phyloP scores from a whole-genome alignment of 768 basidiomycete genomes.

The Boletus bicolor region DNA sequence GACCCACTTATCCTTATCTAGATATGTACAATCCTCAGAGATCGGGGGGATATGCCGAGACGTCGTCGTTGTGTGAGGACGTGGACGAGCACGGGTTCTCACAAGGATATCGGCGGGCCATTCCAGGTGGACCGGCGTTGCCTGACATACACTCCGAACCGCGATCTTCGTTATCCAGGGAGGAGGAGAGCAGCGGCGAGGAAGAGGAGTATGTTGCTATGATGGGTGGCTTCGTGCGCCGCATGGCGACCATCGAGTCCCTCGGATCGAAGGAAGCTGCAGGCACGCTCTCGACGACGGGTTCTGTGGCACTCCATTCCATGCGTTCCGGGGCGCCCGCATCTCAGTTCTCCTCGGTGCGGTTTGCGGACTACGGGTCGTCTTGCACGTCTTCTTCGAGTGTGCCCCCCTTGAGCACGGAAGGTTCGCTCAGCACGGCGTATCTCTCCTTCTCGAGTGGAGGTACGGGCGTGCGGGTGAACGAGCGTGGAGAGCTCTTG shows the following conservation, averaged over 20 bases:
- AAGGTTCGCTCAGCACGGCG: constrained; percentile 21
- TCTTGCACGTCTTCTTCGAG: neutral
- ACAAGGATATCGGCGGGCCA: neutral
- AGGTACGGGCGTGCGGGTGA: constrained; percentile 19
- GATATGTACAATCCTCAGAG: constrained; percentile 29
- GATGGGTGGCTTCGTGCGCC: constrained; percentile 60
- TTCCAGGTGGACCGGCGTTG: neutral
- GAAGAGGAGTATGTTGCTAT: constrained; percentile 47
- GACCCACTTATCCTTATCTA: constrained; percentile 30
- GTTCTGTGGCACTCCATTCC: constrained; percentile 26
- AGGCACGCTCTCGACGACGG: constrained; percentile 29
- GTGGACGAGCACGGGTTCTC: neutral
- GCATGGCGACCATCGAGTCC: constrained; percentile 81
- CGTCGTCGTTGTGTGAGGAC: constrained; percentile 4
- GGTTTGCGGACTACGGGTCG: constrained; percentile 16
- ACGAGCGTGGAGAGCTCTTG: constrained; percentile 29
- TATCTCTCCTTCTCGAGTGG: constrained; percentile 29
- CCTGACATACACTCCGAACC: constrained; percentile 16
- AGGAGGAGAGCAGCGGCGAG: constrained; percentile 15
- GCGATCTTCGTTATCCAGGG: constrained; percentile 10
- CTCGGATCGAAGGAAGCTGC: constrained; percentile 61
- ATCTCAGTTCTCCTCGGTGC: constrained; percentile 27
- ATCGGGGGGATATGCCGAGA: neutral
- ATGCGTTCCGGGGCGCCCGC: constrained; percentile 25
- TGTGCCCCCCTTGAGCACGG: neutral